These are phyloP conservation scores for Sporothrix phasma DNA, from an alignment of 2,329 filamentous ascomycete genomes.

Conservation along the genomic window DNA sequence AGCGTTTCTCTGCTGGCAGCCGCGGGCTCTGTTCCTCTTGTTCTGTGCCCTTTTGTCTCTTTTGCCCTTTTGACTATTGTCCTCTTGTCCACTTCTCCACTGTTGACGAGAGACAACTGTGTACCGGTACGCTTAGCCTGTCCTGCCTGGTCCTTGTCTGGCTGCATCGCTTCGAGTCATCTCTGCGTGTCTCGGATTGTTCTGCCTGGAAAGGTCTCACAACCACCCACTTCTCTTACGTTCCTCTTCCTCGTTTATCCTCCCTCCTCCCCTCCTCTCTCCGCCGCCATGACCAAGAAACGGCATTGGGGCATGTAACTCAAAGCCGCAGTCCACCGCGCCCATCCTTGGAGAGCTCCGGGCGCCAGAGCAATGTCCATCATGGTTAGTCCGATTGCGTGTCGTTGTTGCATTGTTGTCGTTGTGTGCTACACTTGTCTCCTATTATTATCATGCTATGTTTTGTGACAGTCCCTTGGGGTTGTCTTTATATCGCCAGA, in stretches of 20 bases:
- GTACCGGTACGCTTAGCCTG: no score
- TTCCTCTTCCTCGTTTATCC: neutral
- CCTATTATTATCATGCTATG: neutral
- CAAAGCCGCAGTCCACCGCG: slow-evolving; percentile 48
- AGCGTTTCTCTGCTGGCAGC: slow-evolving; percentile 1
- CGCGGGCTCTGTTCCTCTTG: no score
- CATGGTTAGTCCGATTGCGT: slow-evolving; percentile 15
- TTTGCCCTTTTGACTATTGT: neutral
- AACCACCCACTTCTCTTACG: neutral
- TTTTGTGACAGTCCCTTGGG: no score
- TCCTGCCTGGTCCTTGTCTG: neutral
- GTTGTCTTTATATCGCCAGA: neutral
- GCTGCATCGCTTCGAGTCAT: neutral
- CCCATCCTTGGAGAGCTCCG: slow-evolving; percentile 36
- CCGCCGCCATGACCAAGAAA: slow-evolving; percentile 52
- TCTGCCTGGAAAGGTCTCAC: slow-evolving; percentile 8
- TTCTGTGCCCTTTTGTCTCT: no score
- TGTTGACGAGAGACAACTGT: no score
- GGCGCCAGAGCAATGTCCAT: slow-evolving; percentile 17
- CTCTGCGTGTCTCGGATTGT: slow-evolving; percentile 14
- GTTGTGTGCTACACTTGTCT: neutral
- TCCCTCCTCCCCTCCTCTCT: neutral
- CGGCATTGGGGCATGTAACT: slow-evolving; percentile 44
- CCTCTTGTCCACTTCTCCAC: neutral
- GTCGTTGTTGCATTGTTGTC: neutral